A percentile compares a stretch with the other conserved stretches of the same genome.
Conservation (phyloP, 768 basidiomycete genomes). For the Lactarius sp. region DNA sequence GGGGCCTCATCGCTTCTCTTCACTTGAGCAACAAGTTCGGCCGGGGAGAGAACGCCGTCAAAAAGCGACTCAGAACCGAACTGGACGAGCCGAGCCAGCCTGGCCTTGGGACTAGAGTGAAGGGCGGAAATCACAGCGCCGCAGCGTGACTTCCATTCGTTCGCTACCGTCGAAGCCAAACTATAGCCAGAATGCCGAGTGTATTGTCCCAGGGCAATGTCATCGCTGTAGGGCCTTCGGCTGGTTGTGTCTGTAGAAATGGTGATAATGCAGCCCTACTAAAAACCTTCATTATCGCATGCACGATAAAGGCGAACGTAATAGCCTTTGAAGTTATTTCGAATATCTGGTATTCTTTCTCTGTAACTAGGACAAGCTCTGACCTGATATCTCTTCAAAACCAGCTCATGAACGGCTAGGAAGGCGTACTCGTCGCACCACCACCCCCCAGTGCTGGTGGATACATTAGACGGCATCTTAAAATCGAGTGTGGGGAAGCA, state of each 20-base stretch:
- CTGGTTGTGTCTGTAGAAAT: neutral
- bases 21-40: slow-evolving; percentile 48
- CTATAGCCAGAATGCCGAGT: slow-evolving; percentile 57
- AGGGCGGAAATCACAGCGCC: slow-evolving; percentile 29
- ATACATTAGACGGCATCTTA: too few species aligned
- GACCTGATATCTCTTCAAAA: slow-evolving; percentile 39
- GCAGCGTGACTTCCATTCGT: slow-evolving; percentile 28
- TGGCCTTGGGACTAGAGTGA: slow-evolving; percentile 37
- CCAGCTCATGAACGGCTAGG: neutral
- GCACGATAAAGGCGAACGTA: slow-evolving; percentile 51
- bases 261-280: slow-evolving; percentile 28
- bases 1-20: slow-evolving; percentile 40
- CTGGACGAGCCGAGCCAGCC: slow-evolving; percentile 58
- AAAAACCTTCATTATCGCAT: slow-evolving; percentile 38
- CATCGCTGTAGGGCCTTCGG: slow-evolving; percentile 38
- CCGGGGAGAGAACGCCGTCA: slow-evolving; percentile 40
- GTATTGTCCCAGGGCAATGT: slow-evolving; percentile 61
- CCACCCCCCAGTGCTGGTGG: too few species aligned
- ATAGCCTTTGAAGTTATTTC: slow-evolving; percentile 38
- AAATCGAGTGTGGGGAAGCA: too few species aligned
- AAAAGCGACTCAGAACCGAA: slow-evolving; percentile 70
- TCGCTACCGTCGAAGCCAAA: slow-evolving; percentile 29
- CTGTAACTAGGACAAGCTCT: slow-evolving; percentile 45
- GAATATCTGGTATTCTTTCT: slow-evolving; percentile 57
- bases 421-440: neutral